A percentile compares a stretch with the other conserved stretches of the same genome.
These are phyloP conservation scores for Arthrobotrys entomopaga DNA, from an alignment of 2,329 filamentous ascomycete species.

Conservation along the genomic window DNA sequence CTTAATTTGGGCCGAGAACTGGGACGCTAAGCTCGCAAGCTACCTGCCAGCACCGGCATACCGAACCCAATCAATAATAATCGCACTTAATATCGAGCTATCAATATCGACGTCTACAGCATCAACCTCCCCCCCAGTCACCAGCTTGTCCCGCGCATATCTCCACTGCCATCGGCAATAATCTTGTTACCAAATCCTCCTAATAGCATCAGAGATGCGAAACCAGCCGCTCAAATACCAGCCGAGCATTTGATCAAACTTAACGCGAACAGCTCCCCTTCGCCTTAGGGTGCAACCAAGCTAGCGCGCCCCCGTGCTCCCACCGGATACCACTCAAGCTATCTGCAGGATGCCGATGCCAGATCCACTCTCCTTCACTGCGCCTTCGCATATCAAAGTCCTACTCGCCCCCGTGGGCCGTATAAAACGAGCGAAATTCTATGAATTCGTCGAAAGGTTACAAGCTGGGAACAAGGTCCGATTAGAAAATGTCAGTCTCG, in stretches of 20 bases:
- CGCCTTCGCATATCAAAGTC: conserved; percentile 88
- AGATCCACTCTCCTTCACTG: conserved; percentile 89
- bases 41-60: not conserved
- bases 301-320: conserved; percentile 30
- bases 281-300: conserved; percentile 14
- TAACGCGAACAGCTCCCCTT: conserved; percentile 32
- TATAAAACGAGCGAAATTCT: conserved; percentile 83
- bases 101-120: conserved; percentile 29
- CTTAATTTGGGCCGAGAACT: no score
- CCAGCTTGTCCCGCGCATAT: not conserved
- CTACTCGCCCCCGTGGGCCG: conserved; percentile 86
- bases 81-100: not conserved
- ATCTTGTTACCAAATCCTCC: not conserved
- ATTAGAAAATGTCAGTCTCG: conserved; percentile 84
- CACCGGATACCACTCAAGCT: not conserved
- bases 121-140: conserved; percentile 9
- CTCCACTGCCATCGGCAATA: not conserved
- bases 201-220: conserved; percentile 23
- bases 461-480: conserved; percentile 82
- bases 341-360: conserved; percentile 67
- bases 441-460: conserved; percentile 79
- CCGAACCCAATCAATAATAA: no score
- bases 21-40: conserved; percentile 28
- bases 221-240: conserved; percentile 10
- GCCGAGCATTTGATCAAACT: conserved; percentile 23